These are phyloP conservation scores for Podospora pseudocomata DNA, from an alignment of 495 filamentous ascomycete species.

Conservation along the genomic window DNA sequence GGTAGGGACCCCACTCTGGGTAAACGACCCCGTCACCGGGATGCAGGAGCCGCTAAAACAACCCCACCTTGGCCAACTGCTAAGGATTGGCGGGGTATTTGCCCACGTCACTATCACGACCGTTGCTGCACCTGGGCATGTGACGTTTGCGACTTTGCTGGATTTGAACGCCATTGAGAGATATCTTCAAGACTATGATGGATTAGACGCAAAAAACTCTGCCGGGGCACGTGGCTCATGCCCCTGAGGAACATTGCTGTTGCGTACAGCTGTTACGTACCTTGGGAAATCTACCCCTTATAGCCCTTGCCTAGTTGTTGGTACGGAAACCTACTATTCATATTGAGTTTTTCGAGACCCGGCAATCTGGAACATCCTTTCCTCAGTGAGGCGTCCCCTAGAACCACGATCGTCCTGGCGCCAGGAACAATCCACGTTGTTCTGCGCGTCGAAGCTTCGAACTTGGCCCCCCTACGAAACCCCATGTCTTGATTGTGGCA, in stretches of 20 bases:
- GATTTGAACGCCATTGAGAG: background rate
- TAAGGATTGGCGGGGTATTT: background rate
- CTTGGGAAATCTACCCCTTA: background rate
- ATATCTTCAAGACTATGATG: background rate
- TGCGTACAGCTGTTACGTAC: background rate
- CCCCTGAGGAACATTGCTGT: background rate
- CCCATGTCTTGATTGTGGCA: background rate
- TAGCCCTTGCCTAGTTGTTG: background rate
- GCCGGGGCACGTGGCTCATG: background rate
- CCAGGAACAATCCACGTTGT: background rate
- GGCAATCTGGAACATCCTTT: background rate
- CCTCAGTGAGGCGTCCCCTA: background rate
- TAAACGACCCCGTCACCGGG: background rate
- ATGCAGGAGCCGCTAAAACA: background rate
- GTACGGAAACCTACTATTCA: no score
- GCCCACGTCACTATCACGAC: conserved; percentile 7
- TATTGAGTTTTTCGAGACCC: background rate
- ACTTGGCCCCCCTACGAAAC: background rate
- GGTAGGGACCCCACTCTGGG: conserved; percentile 5
- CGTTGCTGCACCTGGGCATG: conserved; percentile 13
- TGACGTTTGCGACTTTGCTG: conserved; percentile 5
- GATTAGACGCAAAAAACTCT: background rate
- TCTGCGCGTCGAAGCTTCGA: background rate
- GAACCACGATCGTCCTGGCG: background rate
- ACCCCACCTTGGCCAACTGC: conserved; percentile 7